phyloP scores from a whole-genome alignment of 2,329 filamentous ascomycete species.

The Aspergillus sp. region DNA sequence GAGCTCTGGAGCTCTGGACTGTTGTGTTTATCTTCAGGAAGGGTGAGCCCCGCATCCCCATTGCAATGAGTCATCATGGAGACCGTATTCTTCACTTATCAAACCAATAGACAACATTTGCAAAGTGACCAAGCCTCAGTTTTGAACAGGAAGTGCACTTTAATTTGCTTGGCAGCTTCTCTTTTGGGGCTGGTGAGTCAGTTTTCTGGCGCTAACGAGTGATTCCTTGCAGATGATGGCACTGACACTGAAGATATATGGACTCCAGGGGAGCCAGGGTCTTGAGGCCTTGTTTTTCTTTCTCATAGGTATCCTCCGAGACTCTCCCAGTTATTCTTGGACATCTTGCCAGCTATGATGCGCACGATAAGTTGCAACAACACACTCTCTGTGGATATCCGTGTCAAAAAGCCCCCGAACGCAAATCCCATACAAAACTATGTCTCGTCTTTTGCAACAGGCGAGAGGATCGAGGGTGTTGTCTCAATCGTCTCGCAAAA shows the following conservation, averaged over 20 bases:
- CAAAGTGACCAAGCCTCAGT: not conserved
- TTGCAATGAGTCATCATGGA: too few species aligned
- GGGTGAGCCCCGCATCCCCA: too few species aligned
- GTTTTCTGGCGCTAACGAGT: not conserved
- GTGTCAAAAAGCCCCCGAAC: not conserved
- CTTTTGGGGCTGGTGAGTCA: not conserved
- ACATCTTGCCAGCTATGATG: not conserved
- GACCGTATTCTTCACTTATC: too few species aligned
- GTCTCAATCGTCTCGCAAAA: slow-evolving; percentile 1
- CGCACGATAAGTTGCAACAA: not conserved
- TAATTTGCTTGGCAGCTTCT: not conserved
- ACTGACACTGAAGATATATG: not conserved
- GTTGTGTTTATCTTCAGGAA: too few species aligned
- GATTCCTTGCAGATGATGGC: too few species aligned
- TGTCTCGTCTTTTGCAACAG: slow-evolving; percentile 6
- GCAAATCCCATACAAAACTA: not conserved
- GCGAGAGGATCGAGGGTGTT: slow-evolving; percentile 10
- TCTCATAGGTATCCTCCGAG: not conserved
- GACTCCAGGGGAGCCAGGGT: not conserved
- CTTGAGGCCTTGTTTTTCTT: not conserved
- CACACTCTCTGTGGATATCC: not conserved
- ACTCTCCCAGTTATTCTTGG: not conserved
- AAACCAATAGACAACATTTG: not conserved
- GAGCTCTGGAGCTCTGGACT: too few species aligned
- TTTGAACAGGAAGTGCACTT: not conserved